Percentiles rank a stretch among this genome's conserved stretches.
Conservation (phyloP, 1,139 yeast genomes). For the Saccharomyces pastorianus region DNA sequence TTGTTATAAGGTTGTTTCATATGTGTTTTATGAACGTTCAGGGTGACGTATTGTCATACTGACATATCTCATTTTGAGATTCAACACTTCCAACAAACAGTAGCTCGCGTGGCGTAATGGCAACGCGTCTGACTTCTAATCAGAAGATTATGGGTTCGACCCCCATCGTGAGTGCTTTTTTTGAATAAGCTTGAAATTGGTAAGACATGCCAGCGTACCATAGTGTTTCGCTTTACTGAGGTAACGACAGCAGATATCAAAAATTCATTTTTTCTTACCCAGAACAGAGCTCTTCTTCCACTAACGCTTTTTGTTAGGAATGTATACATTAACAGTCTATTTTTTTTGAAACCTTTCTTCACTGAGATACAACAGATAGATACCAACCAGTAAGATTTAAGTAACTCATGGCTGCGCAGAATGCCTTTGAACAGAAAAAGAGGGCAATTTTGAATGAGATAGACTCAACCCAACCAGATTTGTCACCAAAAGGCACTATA, state of each 20-base stretch:
- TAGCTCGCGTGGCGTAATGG: conserved; percentile 53
- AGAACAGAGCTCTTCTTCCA: background rate
- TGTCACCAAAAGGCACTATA: conserved; percentile 79
- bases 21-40: no score
- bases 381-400: background rate
- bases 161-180: conserved; percentile 46
- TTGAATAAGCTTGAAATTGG: no score
- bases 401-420: conserved; percentile 26
- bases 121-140: conserved; percentile 56
- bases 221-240: no score
- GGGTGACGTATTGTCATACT: background rate
- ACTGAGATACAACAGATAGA: background rate
- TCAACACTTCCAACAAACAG: background rate
- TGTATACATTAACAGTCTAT: background rate
- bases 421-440: conserved; percentile 66
- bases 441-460: conserved; percentile 49
- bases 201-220: no score
- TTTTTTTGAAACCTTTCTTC: background rate
- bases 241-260: no score
- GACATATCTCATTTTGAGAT: background rate
- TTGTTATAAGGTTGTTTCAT: no score
- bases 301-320: background rate
- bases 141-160: conserved; percentile 55
- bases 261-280: background rate
- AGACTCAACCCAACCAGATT: conserved; percentile 46